Conservation (phyloP, 768 basidiomycete genomes). For the Tylopilus sp. region DNA sequence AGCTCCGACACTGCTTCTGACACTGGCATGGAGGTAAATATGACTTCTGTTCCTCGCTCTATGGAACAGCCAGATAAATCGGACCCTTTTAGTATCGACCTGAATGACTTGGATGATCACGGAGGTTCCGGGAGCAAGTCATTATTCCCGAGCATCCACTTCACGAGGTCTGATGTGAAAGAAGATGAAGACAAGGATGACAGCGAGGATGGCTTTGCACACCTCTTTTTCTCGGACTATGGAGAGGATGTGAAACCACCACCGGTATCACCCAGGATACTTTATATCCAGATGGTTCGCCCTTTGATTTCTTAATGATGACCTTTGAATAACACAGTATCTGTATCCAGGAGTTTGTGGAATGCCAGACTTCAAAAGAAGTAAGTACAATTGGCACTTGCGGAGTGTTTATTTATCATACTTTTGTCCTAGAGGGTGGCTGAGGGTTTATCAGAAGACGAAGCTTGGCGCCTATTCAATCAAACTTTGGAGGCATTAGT, state of each 20-base stretch:
- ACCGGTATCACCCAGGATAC: slow-evolving; percentile 44
- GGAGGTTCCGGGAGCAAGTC: slow-evolving; percentile 51
- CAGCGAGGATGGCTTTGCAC: slow-evolving; percentile 39
- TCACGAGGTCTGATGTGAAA: slow-evolving; percentile 48
- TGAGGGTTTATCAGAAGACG: slow-evolving; percentile 77
- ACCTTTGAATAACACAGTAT: neutral
- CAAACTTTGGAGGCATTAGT: slow-evolving; percentile 88
- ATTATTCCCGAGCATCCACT: slow-evolving; percentile 84
- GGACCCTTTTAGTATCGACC: slow-evolving; percentile 62
- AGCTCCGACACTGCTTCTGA: slow-evolving; percentile 40
- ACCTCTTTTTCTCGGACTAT: slow-evolving; percentile 35
- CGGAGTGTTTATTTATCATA: neutral
- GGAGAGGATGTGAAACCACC: slow-evolving; percentile 34
- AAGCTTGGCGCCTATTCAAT: slow-evolving; percentile 86
- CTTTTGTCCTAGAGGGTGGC: slow-evolving; percentile 58
- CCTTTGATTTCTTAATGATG: neutral
- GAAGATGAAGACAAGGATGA: slow-evolving; percentile 43
- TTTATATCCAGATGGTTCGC: slow-evolving; percentile 93
- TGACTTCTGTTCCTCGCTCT: slow-evolving; percentile 57
- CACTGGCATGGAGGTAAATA: slow-evolving; percentile 42
- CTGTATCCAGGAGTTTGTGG: slow-evolving; percentile 72
- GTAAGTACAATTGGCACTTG: slow-evolving; percentile 34
- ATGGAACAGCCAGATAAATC: slow-evolving; percentile 41
- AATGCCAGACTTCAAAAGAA: slow-evolving; percentile 87
- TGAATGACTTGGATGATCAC: slow-evolving; percentile 60